Base-by-base conservation (phyloP, 768 basidiomycete species). In the Mycena amicta region DNA sequence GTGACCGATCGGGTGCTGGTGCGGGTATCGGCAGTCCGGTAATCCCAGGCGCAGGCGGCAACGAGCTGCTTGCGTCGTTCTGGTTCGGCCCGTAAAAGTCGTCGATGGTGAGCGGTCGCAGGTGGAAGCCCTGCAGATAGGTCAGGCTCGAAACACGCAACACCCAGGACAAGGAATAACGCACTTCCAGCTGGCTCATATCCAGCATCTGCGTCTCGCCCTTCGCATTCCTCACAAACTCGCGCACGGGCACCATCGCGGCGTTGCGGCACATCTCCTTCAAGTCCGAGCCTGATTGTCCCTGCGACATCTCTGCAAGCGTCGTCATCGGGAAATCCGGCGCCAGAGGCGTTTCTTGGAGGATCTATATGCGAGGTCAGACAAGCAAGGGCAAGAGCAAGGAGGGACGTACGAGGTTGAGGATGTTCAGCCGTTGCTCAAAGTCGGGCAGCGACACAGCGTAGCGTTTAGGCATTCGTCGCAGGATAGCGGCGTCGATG, bases 381-480 rank as follows among this genome's bases (percentile, higher is more conserved):
- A 60, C 53, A 13, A 55, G 23, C n/a, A 61, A 15, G 6, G 28
- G 22, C 40, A 20, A 15, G 20, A 26, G 20, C 27, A 25, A 20
- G 6, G 41, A 53, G 18, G 51, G 30, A 70, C 82, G 52, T 64
- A 95, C 94, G 59, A 98, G 76, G 0, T 75, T 74, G 20, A 99
- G 81, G 60, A 98, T 98, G 71, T 90, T 93, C 52, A 85, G 74
- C 29, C 97, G 82, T 64, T 98, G 95, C 3, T 86, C 81, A 5
- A 73, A 70, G 56, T 90, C 85, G 3, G 97, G 97, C 16, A 98
- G 78, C 4, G 84, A 79, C 56, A 99, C 83, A 1, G 90, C 83
- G 70, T 98, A 98, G 12, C 95, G 92, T 72, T 96, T 98, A 1
- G 97, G 97, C 94, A 99, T 95, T n/a, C 95, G 88, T n/a, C 92